Percentiles rank a stretch among this genome's conserved stretches.
Evolutionary conservation across 2,329 filamentous ascomycete genomes (phyloP).

Genomic region (Colletotrichum musae): DNA sequence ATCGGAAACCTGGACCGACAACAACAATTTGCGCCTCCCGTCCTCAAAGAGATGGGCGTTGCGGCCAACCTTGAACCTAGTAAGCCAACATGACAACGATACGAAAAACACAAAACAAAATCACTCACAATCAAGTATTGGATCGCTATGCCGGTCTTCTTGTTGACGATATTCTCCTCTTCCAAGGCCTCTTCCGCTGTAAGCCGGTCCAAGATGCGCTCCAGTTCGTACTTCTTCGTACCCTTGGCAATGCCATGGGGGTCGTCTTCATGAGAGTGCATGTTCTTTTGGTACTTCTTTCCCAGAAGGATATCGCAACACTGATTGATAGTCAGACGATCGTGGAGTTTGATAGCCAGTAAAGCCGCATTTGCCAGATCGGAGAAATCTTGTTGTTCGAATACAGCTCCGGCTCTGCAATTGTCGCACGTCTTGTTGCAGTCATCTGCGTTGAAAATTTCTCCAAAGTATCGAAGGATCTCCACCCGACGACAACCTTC

Average conservation of each 20-base stretch:
- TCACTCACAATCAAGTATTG: constrained; percentile 76
- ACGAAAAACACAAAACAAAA: constrained; percentile 52
- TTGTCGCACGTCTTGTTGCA: constrained; percentile 90
- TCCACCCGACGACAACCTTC: constrained; percentile 90
- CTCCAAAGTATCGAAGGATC: constrained; percentile 94
- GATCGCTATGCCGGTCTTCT: constrained; percentile 74
- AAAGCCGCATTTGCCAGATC: constrained; percentile 80
- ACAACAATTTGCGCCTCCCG: constrained; percentile 61
- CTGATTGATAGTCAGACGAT: constrained; percentile 79
- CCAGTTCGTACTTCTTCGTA: constrained; percentile 81
- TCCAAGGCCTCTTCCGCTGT: constrained; percentile 79
- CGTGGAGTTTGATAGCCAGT: constrained; percentile 73
- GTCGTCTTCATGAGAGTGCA: constrained; percentile 66
- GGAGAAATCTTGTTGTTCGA: constrained; percentile 83
- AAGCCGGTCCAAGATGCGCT: constrained; percentile 86
- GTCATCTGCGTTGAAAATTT: constrained; percentile 79
- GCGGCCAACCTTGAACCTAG: constrained; percentile 53
- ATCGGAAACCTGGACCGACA: constrained; percentile 57
- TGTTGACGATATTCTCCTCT: constrained; percentile 78
- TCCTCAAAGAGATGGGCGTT: constrained; percentile 59
- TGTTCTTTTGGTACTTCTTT: constrained; percentile 71
- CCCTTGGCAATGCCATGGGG: constrained; percentile 79
- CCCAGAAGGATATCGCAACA: constrained; percentile 90
- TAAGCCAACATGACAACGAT: too few relatives aligned
- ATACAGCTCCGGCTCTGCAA: constrained; percentile 80